phyloP scores from a whole-genome alignment of 331 rosid genomes.

The Rhamnella rubrinervis region DNA sequence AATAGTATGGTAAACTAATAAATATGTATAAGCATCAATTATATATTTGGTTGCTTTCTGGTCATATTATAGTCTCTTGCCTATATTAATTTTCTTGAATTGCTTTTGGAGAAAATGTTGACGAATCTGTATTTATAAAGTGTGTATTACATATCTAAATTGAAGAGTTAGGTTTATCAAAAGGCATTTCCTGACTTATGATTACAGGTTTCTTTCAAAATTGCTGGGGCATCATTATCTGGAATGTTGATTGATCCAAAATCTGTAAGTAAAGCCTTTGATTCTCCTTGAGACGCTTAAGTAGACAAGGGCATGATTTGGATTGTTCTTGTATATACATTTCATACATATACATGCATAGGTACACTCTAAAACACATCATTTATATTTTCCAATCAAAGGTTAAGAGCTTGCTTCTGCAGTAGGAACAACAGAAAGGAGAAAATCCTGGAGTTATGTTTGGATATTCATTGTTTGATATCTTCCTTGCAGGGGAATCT shows the following conservation, averaged over 20 bases:
- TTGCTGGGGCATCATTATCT: conserved; percentile 81
- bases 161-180: conserved; percentile 5
- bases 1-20: too few relatives aligned
- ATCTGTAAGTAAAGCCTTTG: conserved; percentile 60
- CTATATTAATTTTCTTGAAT: background rate
- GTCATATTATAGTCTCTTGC: conserved; percentile 2
- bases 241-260: conserved; percentile 71
- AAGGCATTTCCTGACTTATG: conserved; percentile 18
- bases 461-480: too few relatives aligned
- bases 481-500: too few relatives aligned
- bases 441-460: too few relatives aligned
- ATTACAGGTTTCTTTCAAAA: conserved; percentile 74
- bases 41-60: background rate
- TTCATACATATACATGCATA: too few relatives aligned
- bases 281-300: background rate
- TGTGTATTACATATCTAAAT: background rate
- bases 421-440: too few relatives aligned
- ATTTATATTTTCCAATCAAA: too few relatives aligned
- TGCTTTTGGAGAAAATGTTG: background rate
- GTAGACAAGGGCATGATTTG: background rate
- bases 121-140: background rate
- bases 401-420: too few relatives aligned
- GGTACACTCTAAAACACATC: too few relatives aligned
- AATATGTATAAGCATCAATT: too few relatives aligned
- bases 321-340: background rate